These are phyloP conservation scores for Leptographium wingfieldii DNA, from an alignment of 2,329 filamentous ascomycete genomes.

Conservation along the genomic window DNA sequence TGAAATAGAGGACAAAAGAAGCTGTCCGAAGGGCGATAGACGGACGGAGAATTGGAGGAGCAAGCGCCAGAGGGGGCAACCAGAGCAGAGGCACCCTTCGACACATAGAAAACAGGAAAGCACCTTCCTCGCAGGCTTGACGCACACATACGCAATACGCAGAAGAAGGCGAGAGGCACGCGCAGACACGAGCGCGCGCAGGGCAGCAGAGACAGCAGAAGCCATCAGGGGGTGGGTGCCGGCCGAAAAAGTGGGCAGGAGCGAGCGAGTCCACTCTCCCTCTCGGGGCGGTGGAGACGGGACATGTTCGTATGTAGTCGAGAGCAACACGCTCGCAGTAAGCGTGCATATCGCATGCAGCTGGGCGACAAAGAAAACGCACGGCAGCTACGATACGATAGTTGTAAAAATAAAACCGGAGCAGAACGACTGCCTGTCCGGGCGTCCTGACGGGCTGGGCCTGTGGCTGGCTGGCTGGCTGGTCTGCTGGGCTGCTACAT, in stretches of 20 bases:
- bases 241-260: background rate
- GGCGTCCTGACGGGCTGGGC: no score
- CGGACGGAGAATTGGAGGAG: background rate
- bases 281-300: background rate
- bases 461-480: no score
- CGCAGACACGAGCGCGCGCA: background rate
- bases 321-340: no score
- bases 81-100: background rate
- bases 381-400: no score
- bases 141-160: no score
- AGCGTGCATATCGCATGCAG: no score
- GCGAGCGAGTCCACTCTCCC: background rate
- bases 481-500: no score
- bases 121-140: background rate
- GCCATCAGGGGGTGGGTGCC: background rate
- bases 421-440: no score
- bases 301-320: background rate
- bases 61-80: background rate
- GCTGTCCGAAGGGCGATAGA: background rate
- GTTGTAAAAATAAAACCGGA: no score
- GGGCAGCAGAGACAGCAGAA: background rate
- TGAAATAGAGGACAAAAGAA: background rate
- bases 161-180: background rate
- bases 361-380: no score
- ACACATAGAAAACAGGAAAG: background rate